Base-by-base conservation (phyloP, 169 alveolate species). In the Babesia gibsoni region DNA sequence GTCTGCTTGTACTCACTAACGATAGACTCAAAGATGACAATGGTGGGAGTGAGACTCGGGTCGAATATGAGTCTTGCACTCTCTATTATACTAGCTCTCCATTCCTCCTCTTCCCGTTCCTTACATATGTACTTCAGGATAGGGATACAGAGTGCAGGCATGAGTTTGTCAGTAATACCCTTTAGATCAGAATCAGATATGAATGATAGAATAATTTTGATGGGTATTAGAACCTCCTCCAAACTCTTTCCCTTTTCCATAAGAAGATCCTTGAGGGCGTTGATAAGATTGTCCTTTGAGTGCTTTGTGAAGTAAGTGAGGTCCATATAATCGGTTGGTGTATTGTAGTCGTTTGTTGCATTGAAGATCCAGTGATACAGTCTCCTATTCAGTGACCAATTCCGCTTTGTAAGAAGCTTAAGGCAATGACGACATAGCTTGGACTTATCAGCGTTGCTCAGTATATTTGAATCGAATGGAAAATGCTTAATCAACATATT, bases 401-500 rank as follows among this genome's bases (percentile, higher is more conserved):
- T 68, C 49, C 74, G 56, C 48, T 77, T 77, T n/a, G 65, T 77
- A 25, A 77, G 77, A 43, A 77, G 52, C 30, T 57, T 67, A 35
- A 77, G 74, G 50, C 69, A 52, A 25, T 53, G 58, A 22, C 74
- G 36, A 57, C 75, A 58, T 0, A 77, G 48, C 45, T 29, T 33
- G 5, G 82, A 57, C 52, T 84, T 84, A 43, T 65, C 78, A 20
- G 50, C 61, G 25, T 57, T 52, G 29, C 69, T 82, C 23, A 70
- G 56, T 16, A 43, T 41, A 4, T 50, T 63, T 30, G 82, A 61
- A 50, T 67, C 67, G 41, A 87, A 46, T 8, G 95, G 96, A 52
- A 92, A 78, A 46, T 90, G 79, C 42, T 83, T 73, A 52, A 90
- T 87, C 37, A 92, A 58, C 56, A 92, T 49, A 39, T 89, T 90